Evolutionary conservation across 257 asterid genomes (phyloP).

Genomic region (Schizonepeta tenuifolia): DNA sequence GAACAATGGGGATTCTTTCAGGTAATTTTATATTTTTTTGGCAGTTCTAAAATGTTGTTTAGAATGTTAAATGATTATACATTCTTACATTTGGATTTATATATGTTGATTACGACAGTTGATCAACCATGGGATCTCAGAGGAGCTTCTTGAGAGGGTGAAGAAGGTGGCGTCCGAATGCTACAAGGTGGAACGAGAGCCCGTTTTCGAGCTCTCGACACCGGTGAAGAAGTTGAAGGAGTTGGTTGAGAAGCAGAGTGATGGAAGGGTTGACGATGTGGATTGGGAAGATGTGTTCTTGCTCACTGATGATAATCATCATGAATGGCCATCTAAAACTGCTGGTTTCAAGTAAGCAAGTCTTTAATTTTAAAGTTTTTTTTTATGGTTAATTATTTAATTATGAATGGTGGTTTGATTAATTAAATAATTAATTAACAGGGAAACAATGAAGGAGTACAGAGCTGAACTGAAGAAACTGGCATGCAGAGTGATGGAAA

Average conservation of each 20-base stretch:
- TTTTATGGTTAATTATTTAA: too few relatives aligned
- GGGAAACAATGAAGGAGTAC: conserved; percentile 70
- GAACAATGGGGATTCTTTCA: conserved; percentile 74
- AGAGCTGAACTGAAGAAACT: conserved; percentile 53
- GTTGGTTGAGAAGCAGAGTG: conserved; percentile 43
- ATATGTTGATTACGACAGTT: neutral
- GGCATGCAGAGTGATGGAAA: conserved; percentile 56
- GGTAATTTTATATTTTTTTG: conserved; percentile 34
- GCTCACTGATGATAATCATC: conserved; percentile 57
- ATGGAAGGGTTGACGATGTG: conserved; percentile 41
- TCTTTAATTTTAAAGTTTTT: too few relatives aligned
- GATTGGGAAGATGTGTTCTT: conserved; percentile 86
- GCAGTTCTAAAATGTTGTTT: neutral
- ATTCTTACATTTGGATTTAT: neutral
- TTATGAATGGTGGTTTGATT: neutral
- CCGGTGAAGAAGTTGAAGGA: conserved; percentile 52
- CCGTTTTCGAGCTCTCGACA: conserved; percentile 48
- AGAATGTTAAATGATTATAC: neutral
- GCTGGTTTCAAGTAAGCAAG: conserved; percentile 50
- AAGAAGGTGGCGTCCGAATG: conserved; percentile 59
- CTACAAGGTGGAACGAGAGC: conserved; percentile 61
- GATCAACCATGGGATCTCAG: conserved; percentile 66
- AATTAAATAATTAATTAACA: conserved; percentile 6
- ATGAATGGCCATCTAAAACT: conserved; percentile 64
- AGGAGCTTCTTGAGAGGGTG: conserved; percentile 62